A percentile compares a stretch with the other conserved stretches of the same genome.
These are phyloP conservation scores for Neonectria coccinea DNA, from an alignment of 2,329 filamentous ascomycete genomes.

Conservation along the genomic window DNA sequence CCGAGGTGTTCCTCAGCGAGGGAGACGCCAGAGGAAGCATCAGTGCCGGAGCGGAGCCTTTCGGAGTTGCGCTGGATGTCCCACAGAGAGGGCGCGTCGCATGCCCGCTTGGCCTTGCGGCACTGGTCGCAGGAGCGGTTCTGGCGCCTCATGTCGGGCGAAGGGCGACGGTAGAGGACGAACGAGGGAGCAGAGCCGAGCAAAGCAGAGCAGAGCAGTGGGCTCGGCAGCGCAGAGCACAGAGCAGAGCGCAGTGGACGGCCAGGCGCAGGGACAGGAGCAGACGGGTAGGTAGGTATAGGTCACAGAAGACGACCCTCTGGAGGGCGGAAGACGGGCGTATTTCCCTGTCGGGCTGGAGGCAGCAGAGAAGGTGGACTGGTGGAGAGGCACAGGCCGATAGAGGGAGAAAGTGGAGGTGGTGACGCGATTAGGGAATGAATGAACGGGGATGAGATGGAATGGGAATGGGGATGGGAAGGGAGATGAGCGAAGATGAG, in stretches of 20 bases:
- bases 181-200: background rate
- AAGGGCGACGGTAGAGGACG: conserved; percentile 7
- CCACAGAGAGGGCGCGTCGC: conserved; percentile 46
- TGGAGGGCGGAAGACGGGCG: conserved; percentile 12
- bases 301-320: background rate
- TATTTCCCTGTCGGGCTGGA: conserved; percentile 18
- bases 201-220: background rate
- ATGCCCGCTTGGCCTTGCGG: conserved; percentile 47
- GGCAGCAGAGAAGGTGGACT: conserved; percentile 7
- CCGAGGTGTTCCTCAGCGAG: conserved; percentile 45
- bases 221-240: background rate
- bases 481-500: conserved; percentile 40
- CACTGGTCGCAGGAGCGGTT: conserved; percentile 47
- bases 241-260: too few species aligned
- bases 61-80: conserved; percentile 46
- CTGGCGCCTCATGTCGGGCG: conserved; percentile 43
- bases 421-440: conserved; percentile 29
- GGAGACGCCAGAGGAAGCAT: conserved; percentile 37
- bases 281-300: background rate
- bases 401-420: conserved; percentile 28
- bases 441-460: conserved; percentile 29
- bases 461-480: conserved; percentile 23
- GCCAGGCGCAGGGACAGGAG: background rate
- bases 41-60: conserved; percentile 39
- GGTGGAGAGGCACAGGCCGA: conserved; percentile 14